Conservation (phyloP, 1,284 basidiomycete species). For the Cystobasidiaceae sp. region DNA sequence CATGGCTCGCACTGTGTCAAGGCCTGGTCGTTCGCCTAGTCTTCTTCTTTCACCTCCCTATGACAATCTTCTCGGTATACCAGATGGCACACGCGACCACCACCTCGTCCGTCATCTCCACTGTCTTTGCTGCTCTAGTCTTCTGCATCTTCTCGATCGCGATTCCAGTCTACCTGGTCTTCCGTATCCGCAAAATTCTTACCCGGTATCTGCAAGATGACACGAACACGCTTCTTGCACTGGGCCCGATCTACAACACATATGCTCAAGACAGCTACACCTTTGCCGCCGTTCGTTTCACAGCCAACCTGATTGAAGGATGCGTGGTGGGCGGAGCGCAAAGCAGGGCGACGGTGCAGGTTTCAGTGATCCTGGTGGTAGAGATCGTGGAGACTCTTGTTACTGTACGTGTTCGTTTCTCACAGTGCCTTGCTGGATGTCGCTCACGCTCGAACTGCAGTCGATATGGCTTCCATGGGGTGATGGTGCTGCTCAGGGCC, state of each 20-base stretch:
- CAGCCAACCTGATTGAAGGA: constrained; percentile 71
- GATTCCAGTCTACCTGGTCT: constrained; percentile 67
- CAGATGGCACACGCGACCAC: constrained; percentile 60
- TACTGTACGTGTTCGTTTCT: constrained; percentile 49
- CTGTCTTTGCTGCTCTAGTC: constrained; percentile 66
- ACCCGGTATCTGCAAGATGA: constrained; percentile 92
- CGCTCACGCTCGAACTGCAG: background rate
- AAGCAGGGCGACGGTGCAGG: constrained; percentile 80
- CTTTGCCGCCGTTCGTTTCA: constrained; percentile 74
- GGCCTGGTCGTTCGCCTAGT: constrained; percentile 88
- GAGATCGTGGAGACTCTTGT: constrained; percentile 76
- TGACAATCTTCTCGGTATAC: constrained; percentile 15
- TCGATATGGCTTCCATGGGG: constrained; percentile 95
- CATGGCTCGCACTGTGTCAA: constrained; percentile 50
- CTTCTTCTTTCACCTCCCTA: constrained; percentile 55
- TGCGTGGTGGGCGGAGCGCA: constrained; percentile 84
- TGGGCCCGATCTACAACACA: constrained; percentile 93
- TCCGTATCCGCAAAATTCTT: constrained; percentile 68
- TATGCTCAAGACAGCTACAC: constrained; percentile 87
- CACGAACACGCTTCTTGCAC: constrained; percentile 77
- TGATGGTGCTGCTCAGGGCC: constrained; percentile 89
- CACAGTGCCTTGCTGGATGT: constrained; percentile 24
- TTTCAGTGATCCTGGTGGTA: constrained; percentile 77
- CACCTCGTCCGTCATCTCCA: constrained; percentile 55
- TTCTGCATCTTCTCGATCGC: constrained; percentile 73